phyloP scores from a whole-genome alignment of 129 eudicot species.

The Ambrosia trifida region DNA sequence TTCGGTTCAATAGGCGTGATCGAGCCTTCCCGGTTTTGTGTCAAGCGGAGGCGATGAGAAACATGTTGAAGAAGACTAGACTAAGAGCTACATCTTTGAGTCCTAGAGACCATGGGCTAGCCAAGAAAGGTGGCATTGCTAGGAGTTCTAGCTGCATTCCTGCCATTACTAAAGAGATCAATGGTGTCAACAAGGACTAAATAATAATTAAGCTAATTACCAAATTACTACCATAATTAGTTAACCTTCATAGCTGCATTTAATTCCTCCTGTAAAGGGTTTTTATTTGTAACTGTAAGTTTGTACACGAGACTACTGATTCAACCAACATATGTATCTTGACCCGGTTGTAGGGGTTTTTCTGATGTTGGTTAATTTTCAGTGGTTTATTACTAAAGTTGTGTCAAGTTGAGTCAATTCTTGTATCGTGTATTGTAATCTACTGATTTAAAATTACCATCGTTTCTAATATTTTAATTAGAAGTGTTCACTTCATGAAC shows the following conservation, averaged over 20 bases:
- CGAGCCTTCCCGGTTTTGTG: conserved; percentile 72
- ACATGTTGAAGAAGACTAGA: conserved; percentile 60
- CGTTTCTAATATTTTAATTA: background rate
- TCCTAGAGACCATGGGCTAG: conserved; percentile 45
- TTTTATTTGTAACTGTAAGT: conserved; percentile 20
- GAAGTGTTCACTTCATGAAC: no score
- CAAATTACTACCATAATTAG: background rate
- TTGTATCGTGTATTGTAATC: conserved; percentile 23
- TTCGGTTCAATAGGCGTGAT: conserved; percentile 63
- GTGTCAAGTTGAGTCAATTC: conserved; percentile 19
- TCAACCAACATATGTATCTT: conserved; percentile 29
- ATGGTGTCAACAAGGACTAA: conserved; percentile 7
- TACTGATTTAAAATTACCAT: background rate
- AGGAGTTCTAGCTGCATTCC: conserved; percentile 89
- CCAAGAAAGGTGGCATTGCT: conserved; percentile 56
- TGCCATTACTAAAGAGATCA: conserved; percentile 56
- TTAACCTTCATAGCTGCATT: background rate
- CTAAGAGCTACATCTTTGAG: conserved; percentile 59
- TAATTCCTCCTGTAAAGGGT: background rate
- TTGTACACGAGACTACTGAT: conserved; percentile 12
- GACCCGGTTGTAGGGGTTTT: conserved; percentile 30
- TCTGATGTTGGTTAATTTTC: conserved; percentile 35
- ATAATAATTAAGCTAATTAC: background rate
- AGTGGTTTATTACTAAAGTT: conserved; percentile 19
- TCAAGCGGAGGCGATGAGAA: conserved; percentile 84